Percentiles rank a stretch among this genome's conserved stretches.
phyloP scores from a whole-genome alignment of 169 alveolate genomes.

The Cryptosporidium xiaoi region DNA sequence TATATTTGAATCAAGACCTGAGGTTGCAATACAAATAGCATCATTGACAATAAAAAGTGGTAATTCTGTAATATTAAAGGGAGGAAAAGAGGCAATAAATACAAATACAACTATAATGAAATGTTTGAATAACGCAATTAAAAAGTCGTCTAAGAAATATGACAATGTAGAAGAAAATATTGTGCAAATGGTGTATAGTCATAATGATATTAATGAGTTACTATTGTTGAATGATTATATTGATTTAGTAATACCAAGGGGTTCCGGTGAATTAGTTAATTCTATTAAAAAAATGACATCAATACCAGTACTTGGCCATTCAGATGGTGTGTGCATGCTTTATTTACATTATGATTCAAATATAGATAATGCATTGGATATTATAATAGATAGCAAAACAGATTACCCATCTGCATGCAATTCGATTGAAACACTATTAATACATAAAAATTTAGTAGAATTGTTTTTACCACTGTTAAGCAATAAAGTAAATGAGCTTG shows the following conservation, averaged over 20 bases:
- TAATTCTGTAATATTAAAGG: constrained; percentile 75
- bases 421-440: constrained; percentile 80
- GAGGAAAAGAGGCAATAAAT: constrained; percentile 75
- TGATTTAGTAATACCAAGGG: constrained; percentile 83
- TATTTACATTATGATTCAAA: constrained; percentile 77
- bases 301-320: constrained; percentile 80
- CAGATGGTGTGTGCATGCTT: constrained; percentile 81
- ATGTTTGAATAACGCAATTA: constrained; percentile 46
- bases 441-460: constrained; percentile 70
- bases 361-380: constrained; percentile 71
- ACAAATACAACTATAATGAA: constrained; percentile 23
- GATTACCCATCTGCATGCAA: constrained; percentile 83
- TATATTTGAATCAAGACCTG: constrained; percentile 83
- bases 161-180: constrained; percentile 22
- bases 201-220: constrained; percentile 78
- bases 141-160: constrained; percentile 5
- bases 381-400: constrained; percentile 79
- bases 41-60: constrained; percentile 80
- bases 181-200: constrained; percentile 78
- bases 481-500: constrained; percentile 29
- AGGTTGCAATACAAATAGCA: constrained; percentile 81
- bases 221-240: constrained; percentile 77
- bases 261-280: constrained; percentile 78
- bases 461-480: constrained; percentile 67
- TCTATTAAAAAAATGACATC: constrained; percentile 76